A percentile compares a stretch with the other conserved stretches of the same genome.
These are phyloP conservation scores for Castanea sativa DNA, from an alignment of 306 rosid genomes.

Conservation along the genomic window DNA sequence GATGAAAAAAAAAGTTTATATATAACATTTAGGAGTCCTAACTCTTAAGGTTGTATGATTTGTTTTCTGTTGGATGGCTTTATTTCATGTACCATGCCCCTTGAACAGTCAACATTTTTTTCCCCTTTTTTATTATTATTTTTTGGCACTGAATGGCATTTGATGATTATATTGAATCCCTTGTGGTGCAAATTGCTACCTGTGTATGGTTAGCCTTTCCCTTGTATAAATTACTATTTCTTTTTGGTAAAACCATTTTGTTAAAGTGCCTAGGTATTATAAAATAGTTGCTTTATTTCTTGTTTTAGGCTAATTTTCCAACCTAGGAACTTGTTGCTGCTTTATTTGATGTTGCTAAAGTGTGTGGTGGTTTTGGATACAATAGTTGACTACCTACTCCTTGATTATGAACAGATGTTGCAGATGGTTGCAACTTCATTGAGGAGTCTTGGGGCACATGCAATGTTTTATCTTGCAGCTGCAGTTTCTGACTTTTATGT, in stretches of 20 bases:
- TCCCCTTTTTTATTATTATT: neutral
- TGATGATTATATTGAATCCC: neutral
- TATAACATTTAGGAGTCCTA: neutral
- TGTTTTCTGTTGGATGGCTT: neutral
- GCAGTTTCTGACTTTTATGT: constrained; percentile 92
- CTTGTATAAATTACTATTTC: neutral
- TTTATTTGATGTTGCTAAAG: neutral
- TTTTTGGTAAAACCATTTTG: neutral
- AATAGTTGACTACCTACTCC: constrained; percentile 1
- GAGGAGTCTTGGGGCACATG: constrained; percentile 50
- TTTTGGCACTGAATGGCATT: neutral
- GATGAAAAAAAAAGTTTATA: neutral
- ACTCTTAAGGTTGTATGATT: neutral
- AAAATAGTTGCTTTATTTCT: neutral
- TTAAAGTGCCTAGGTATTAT: neutral
- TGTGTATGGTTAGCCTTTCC: neutral
- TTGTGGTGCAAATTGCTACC: neutral
- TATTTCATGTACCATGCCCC: neutral
- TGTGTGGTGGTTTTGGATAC: neutral
- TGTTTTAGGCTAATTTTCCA: neutral
- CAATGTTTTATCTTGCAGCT: constrained; percentile 91
- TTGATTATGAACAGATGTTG: constrained; percentile 54
- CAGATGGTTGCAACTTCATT: constrained; percentile 52
- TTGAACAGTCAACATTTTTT: neutral
- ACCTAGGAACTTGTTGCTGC: neutral